Evolutionary conservation across 202 grass and related monocot species (phyloP).

Genomic region (Carex sylvatica): DNA sequence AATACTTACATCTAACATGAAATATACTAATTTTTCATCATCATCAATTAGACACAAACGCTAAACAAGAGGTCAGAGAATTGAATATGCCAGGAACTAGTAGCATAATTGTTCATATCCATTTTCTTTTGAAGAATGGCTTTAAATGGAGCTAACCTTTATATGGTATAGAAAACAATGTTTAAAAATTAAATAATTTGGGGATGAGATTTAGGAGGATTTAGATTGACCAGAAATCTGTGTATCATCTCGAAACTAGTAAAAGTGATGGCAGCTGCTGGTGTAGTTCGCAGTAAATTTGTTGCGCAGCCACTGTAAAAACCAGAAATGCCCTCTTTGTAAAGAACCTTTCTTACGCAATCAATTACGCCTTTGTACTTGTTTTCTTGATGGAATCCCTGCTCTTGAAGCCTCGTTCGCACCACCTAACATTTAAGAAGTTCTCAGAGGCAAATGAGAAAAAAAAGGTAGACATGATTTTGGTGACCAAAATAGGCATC

Average conservation of each 20-base stretch:
- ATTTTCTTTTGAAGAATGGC: not conserved
- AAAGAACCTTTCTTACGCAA: slow-evolving; percentile 75
- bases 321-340: slow-evolving; percentile 62
- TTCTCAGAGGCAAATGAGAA: not conserved
- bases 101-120: not conserved
- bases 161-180: not conserved
- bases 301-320: slow-evolving; percentile 91
- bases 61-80: not conserved
- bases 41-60: not conserved
- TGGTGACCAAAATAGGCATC: not conserved
- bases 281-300: slow-evolving; percentile 86
- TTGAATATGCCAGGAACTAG: not conserved
- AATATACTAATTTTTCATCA: slow-evolving; percentile 9
- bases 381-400: slow-evolving; percentile 47
- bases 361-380: slow-evolving; percentile 78
- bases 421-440: slow-evolving; percentile 53
- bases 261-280: slow-evolving; percentile 96
- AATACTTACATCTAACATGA: not conserved
- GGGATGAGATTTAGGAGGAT: slow-evolving; percentile 46
- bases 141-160: not conserved
- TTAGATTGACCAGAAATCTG: slow-evolving; percentile 56
- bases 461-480: not conserved
- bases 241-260: slow-evolving; percentile 99
- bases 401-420: slow-evolving; percentile 85
- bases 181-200: slow-evolving; percentile 59